phyloP scores from a whole-genome alignment of 148 eudicot species.

The Cornus suecica region DNA sequence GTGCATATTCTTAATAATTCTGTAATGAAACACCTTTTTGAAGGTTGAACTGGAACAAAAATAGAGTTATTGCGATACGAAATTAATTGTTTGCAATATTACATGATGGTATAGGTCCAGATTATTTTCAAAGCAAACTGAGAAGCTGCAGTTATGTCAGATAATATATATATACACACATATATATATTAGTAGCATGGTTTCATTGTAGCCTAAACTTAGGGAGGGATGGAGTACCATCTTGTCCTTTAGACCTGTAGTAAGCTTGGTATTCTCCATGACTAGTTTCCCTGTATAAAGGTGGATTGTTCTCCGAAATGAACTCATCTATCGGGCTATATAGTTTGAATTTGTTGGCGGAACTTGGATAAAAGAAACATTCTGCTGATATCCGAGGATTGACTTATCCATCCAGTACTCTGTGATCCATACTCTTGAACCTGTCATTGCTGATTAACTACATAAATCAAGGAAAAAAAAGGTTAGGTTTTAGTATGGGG shows the following conservation, averaged over 20 bases:
- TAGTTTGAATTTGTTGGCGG: conserved; percentile 19
- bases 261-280: conserved; percentile 44
- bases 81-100: neutral
- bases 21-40: neutral
- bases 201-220: conserved; percentile 39
- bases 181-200: neutral
- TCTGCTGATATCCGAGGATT: conserved; percentile 78
- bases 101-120: neutral
- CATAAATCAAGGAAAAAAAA: conserved; percentile 6
- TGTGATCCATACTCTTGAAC: conserved; percentile 85
- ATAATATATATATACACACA: neutral
- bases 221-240: conserved; percentile 52
- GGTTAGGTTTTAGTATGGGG: neutral
- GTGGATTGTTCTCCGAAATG: conserved; percentile 35
- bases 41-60: neutral
- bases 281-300: conserved; percentile 46
- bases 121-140: neutral
- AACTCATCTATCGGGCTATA: conserved; percentile 58
- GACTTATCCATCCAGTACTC: conserved; percentile 48
- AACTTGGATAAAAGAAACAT: conserved; percentile 68
- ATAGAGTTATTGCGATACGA: neutral
- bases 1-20: neutral
- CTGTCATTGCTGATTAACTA: conserved; percentile 76
- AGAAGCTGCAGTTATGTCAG: neutral
- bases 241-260: conserved; percentile 55